phyloP scores from a whole-genome alignment of 2,329 filamentous ascomycete species.

The Colletotrichum tabaci region DNA sequence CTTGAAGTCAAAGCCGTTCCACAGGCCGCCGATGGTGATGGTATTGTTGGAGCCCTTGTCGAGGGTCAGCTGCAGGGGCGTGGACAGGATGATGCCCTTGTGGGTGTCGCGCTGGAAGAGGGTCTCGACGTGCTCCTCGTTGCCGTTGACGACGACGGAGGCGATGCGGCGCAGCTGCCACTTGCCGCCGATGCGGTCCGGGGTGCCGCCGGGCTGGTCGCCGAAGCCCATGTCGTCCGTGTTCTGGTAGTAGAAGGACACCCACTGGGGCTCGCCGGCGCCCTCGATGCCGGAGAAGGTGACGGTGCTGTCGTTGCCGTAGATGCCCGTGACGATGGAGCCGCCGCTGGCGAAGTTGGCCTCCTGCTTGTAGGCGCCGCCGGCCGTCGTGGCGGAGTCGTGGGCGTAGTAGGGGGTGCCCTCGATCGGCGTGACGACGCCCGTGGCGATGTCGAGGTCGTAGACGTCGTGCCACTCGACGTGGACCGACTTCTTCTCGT shows the following conservation, averaged over 20 bases:
- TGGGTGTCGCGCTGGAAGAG: slow-evolving; percentile 67
- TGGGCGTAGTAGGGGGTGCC: slow-evolving; percentile 63
- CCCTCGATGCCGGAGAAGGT: slow-evolving; percentile 61
- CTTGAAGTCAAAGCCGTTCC: slow-evolving; percentile 69
- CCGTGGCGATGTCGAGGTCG: slow-evolving; percentile 66
- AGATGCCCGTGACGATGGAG: slow-evolving; percentile 65
- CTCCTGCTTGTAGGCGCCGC: slow-evolving; percentile 65
- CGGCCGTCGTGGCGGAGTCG: slow-evolving; percentile 57
- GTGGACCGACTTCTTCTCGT: slow-evolving; percentile 62
- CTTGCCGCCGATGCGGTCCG: slow-evolving; percentile 71
- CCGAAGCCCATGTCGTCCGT: slow-evolving; percentile 75
- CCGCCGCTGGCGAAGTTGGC: slow-evolving; percentile 63
- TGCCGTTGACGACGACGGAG: slow-evolving; percentile 72
- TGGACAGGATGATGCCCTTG: slow-evolving; percentile 72
- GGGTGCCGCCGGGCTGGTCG: slow-evolving; percentile 67
- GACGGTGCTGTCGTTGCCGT: slow-evolving; percentile 66
- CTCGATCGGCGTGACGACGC: slow-evolving; percentile 61
- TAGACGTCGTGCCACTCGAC: slow-evolving; percentile 69
- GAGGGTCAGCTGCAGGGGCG: slow-evolving; percentile 68
- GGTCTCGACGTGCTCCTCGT: slow-evolving; percentile 58
- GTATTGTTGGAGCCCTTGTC: slow-evolving; percentile 66
- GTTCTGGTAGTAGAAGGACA: slow-evolving; percentile 71
- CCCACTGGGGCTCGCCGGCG: slow-evolving; percentile 65
- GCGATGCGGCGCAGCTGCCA: slow-evolving; percentile 74
- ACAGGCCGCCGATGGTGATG: slow-evolving; percentile 70